These are phyloP conservation scores for Trichocladium uniseriatum DNA, from an alignment of 495 filamentous ascomycete species.

Conservation along the genomic window DNA sequence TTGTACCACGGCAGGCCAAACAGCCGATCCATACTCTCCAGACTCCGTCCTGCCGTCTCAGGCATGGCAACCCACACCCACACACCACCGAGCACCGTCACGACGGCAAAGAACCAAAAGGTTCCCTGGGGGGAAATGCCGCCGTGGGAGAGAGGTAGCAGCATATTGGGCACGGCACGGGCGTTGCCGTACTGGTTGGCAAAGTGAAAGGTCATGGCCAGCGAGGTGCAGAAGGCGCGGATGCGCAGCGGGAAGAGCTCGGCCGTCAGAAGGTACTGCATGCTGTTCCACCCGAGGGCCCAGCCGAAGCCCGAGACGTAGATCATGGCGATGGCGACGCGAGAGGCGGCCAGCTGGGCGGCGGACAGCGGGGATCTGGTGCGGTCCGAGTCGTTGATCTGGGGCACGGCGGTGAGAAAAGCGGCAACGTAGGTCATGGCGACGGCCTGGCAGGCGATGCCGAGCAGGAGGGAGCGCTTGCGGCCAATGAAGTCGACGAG, in stretches of 20 bases:
- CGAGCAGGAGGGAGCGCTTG: conserved; percentile 55
- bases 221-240: conserved; percentile 39
- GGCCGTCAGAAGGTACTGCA: conserved; percentile 67
- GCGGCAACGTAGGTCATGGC: conserved; percentile 60
- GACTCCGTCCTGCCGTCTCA: conserved; percentile 54
- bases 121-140: conserved; percentile 45
- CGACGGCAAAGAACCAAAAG: conserved; percentile 58
- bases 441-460: conserved; percentile 54
- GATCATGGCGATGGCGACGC: conserved; percentile 56
- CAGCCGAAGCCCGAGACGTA: conserved; percentile 58
- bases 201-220: conserved; percentile 55
- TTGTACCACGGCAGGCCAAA: conserved; percentile 59
- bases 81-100: conserved; percentile 48
- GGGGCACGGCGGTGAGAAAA: conserved; percentile 50
- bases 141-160: conserved; percentile 32
- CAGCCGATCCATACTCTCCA: conserved; percentile 58
- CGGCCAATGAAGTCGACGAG: conserved; percentile 67
- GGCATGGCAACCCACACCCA: conserved; percentile 57
- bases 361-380: conserved; percentile 11
- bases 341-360: conserved; percentile 29
- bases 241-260: conserved; percentile 63
- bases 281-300: conserved; percentile 66
- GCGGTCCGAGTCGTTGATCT: conserved; percentile 22
- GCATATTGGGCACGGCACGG: conserved; percentile 49
- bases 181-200: conserved; percentile 65